Base-by-base conservation (phyloP, 768 basidiomycete species). In the Tephrocybe rancida region DNA sequence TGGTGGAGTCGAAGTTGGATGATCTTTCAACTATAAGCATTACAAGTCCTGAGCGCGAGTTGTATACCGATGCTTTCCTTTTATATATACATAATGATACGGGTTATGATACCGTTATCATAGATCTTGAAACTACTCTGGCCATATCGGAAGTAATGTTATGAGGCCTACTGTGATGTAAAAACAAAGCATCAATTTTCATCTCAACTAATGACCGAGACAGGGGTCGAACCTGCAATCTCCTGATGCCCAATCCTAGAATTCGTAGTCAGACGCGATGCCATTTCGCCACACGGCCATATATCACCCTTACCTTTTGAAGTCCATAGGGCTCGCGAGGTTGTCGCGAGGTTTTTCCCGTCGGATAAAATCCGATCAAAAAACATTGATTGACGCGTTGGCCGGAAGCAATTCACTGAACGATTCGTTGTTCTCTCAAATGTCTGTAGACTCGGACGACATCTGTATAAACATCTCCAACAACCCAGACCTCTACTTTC, bases 241-340 rank as follows among this genome's bases (percentile, higher is more conserved):
- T 86, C 83, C 83, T 85, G 84, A 84, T 85, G 24, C 21, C 3
- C 5, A 41, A 44, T 38, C 14, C 4, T 11, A 9, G 16, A 3
- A 38, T 30, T 87, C 87, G 87, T 88, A 90, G 88, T 89, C 87
- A 90, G 88, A 90, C 88, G 88, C 88, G 87, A 88, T 90, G 87
- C 88, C 88, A 90, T 89, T 90, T 88, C 87, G 88, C 88, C 88
- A 44, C 48, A 51, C 52, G 52, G 48, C 57, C 57, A 1, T 42
- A 27, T n/a, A n/a, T n/a, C n/a, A n/a, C n/a, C n/a, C n/a, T n/a
- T 11, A 18, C 3, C 8, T 22, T 22, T n/a, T 21, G 10, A 9
- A 35, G 35, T 22, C 10, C 21, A 5, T 24, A 30, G 44, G 13
- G 21, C 13, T n/a, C 3, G 29, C 39, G 19, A 21, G 41, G 26